Conservation (phyloP, 2,329 filamentous ascomycete species). For the Penicillium capsulatum region DNA sequence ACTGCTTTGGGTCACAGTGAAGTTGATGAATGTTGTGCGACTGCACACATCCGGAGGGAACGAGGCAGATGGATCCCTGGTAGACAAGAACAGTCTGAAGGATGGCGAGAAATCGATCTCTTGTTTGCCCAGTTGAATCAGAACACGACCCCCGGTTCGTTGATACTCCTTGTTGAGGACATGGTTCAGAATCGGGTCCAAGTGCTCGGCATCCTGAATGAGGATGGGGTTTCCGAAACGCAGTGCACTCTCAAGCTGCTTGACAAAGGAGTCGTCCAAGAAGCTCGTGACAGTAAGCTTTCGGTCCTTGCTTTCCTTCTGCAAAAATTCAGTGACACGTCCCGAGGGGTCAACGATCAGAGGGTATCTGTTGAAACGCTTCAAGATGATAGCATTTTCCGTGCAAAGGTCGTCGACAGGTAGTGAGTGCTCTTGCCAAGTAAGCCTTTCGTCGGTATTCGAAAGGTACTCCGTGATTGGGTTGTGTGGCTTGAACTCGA, state of each 20-base stretch:
- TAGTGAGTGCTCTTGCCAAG: slow-evolving; percentile 90
- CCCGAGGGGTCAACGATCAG: slow-evolving; percentile 98
- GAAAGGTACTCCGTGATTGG: slow-evolving; percentile 95
- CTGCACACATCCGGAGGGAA: slow-evolving; percentile 98
- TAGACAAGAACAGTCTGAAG: slow-evolving; percentile 93
- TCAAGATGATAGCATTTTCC: slow-evolving; percentile 94
- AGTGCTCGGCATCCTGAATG: slow-evolving; percentile 95
- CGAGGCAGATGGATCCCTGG: slow-evolving; percentile 88
- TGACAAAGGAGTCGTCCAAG: slow-evolving; percentile 95
- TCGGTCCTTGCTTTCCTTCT: slow-evolving; percentile 89
- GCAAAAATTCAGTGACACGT: slow-evolving; percentile 87
- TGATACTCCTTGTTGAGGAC: slow-evolving; percentile 99
- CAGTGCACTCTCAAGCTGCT: slow-evolving; percentile 92
- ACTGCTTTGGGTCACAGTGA: slow-evolving; percentile 98
- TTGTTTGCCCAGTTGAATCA: slow-evolving; percentile 97
- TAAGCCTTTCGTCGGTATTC: slow-evolving; percentile 87
- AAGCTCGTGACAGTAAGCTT: slow-evolving; percentile 96
- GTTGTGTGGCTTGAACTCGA: slow-evolving; percentile 89
- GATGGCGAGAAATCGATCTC: slow-evolving; percentile 98
- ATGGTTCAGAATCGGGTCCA: slow-evolving; percentile 96
- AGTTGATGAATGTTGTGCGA: slow-evolving; percentile 98
- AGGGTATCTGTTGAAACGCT: slow-evolving; percentile 97
- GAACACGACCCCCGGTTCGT: slow-evolving; percentile 92
- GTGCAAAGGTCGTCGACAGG: slow-evolving; percentile 97
- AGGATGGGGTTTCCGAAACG: slow-evolving; percentile 98